Evolutionary conservation across 2,329 filamentous ascomycete genomes (phyloP), one percentile per base, ranked within the genome.

Genomic region (Calycina herbarum): DNA sequence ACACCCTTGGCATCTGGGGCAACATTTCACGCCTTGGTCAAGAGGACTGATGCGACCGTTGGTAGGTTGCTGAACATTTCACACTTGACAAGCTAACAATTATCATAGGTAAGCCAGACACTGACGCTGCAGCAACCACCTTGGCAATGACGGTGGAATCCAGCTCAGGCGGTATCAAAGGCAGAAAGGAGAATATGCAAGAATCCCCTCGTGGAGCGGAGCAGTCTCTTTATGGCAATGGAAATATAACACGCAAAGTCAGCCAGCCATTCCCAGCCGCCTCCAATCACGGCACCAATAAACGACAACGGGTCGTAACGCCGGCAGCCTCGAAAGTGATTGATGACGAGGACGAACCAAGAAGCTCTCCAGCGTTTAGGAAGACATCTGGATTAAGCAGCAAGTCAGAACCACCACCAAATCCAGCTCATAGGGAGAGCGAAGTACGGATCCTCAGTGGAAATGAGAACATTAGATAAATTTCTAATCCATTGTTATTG

Each of bases 261-360:
- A 33, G 60, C 40, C 56, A 42, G 45, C 48, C 59, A 66, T 61
- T 59, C 24, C 31, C 40, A 31, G n/a, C 48, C 35, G n/a, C 58
- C 35, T n/a, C 61, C 13, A 71, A 64, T 61, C 69, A 63, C 35
- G 67, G 63, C 56, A 69, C 70, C 24, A 71, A 67, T 24, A 86
- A 85, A 70, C 79, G 84, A 40, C 73, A 75, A 64, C 79, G 82
- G 13, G 77, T 80, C 61, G 81, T 82, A 59, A 83, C 82, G 0
- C 80, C 82, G 7, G 77, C 77, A 2, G 80, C 82, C 42, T 72
- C 76, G n/a, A 82, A 79, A 68, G 79, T 73, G 8, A 79, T 82
- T 17, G 82, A 83, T 48, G 79, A 81, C 24, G 81, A 84, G 60
- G 79, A 83, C 54, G 80, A 83, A 66, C 78, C 79, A 40, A 77